These are phyloP conservation scores for Nakaseomyces kungkrabaensis DNA, from an alignment of 1,139 yeast genomes.

Conservation along the genomic window DNA sequence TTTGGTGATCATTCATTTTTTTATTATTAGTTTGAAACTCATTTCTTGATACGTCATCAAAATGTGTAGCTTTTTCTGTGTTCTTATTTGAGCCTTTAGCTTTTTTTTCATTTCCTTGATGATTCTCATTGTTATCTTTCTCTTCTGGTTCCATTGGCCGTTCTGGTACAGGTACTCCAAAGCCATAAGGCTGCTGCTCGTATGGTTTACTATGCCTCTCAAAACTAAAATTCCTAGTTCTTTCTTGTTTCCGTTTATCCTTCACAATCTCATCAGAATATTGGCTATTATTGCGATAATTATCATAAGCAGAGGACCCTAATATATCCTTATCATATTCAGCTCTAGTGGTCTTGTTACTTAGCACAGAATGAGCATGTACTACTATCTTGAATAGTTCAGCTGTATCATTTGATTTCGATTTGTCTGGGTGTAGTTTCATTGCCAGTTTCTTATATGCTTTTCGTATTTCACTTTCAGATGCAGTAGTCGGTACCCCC, in stretches of 20 bases:
- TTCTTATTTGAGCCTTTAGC: not conserved
- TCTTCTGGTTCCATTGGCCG: not conserved
- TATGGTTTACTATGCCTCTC: conserved; percentile 20
- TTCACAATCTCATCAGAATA: not conserved
- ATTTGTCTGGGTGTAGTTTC: conserved; percentile 28
- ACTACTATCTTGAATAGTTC: conserved; percentile 26
- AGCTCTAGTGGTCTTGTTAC: conserved; percentile 16
- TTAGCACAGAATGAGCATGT: conserved; percentile 26
- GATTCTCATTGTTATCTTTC: not conserved
- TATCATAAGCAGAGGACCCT: not conserved
- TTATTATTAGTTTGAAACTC: not conserved
- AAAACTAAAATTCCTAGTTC: conserved; percentile 5
- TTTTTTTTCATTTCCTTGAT: not conserved
- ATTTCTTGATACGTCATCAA: not conserved
- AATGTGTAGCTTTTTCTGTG: not conserved
- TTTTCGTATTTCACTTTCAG: conserved; percentile 22
- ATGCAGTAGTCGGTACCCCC: conserved; percentile 21
- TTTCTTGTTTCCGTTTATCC: not conserved
- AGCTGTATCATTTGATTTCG: conserved; percentile 22
- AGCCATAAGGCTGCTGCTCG: conserved; percentile 29
- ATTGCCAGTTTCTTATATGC: conserved; percentile 28
- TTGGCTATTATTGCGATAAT: not conserved
- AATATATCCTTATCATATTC: conserved; percentile 18
- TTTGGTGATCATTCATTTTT: too few relatives aligned
- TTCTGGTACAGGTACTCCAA: conserved; percentile 12